Evolutionary conservation across 225 moss, liverwort and hornwort genomes (phyloP), one percentile per base, ranked within the genome.

Genomic region (Climacium dendroides): DNA sequence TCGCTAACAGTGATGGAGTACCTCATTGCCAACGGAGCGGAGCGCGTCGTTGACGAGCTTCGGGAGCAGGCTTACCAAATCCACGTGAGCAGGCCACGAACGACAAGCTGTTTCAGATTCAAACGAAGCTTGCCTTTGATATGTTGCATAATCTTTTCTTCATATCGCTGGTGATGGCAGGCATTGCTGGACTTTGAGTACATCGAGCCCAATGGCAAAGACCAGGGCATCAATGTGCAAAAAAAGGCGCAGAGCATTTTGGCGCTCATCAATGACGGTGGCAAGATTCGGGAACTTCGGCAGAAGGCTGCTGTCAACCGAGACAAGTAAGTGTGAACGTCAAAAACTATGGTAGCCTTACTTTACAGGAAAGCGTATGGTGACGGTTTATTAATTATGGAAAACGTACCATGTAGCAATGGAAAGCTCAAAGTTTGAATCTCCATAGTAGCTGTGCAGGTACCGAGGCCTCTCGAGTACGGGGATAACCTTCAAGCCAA

Each of bases 1-100:
- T 94, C 98, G 70, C 92, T 98, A 88, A 95, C 98, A 83, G 95
- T 98, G 75, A 91, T 98, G 97, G 98, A 98, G 91, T 98, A 95
- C 89, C 89, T 98, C 90, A 94, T 98, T 67, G 95, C 97, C 67
- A 97, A 98, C 90, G 98, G 98, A 86, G 94, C 94, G 52, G 98
- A 98, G 89, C 95, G 97, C 84, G 91, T 96, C 82, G 92, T 97
- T 61, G 98, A 98, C 85, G 97, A 98, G 90, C 91, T 98, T 88
- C 95, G 96, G 53, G 97, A 96, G 89, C 98, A 96, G 84, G 91
- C 94, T 32, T 97, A 96, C 84, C 97, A 97, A 89, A 94, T 98
- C 81, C 98, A 98, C 97, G 98, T 98, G 87, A 95, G 92, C 73
- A 84, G 60, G 30, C 41, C 35, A 48, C 52, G 52, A 50, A 60